phyloP scores from a whole-genome alignment of 164 flowering plant genomes.

The Aristolochia fimbriata region DNA sequence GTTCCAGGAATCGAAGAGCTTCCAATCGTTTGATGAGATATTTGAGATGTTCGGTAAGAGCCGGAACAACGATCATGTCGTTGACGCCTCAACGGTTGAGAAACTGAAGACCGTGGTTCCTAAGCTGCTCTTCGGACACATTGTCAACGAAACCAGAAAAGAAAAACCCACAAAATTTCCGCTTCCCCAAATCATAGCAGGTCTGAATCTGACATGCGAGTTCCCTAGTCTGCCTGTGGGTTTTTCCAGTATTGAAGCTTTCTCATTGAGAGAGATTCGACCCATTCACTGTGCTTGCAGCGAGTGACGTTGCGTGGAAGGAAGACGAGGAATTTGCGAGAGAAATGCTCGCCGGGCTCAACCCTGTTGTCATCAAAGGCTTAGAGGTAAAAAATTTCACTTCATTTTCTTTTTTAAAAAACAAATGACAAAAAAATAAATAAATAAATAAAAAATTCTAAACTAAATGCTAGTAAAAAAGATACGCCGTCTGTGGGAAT shows the following conservation, averaged over 20 bases:
- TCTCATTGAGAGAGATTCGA: too few species aligned
- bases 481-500: conserved; percentile 12
- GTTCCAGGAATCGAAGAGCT: conserved; percentile 13
- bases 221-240: too few species aligned
- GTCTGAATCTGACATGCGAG: conserved; percentile 15
- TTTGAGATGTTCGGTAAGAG: conserved; percentile 6
- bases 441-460: too few species aligned
- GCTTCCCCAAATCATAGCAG: conserved; percentile 63
- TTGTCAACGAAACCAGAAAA: conserved; percentile 34
- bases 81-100: conserved; percentile 15
- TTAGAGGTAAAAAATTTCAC: conserved; percentile 30
- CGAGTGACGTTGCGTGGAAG: conserved; percentile 60
- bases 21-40: conserved; percentile 14
- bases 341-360: conserved; percentile 82
- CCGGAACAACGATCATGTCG: neutral
- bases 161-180: conserved; percentile 40
- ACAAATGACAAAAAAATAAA: neutral
- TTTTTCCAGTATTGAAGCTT: too few species aligned
- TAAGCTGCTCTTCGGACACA: conserved; percentile 33
- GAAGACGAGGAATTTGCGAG: conserved; percentile 75
- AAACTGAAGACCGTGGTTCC: conserved; percentile 32
- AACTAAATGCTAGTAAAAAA: neutral
- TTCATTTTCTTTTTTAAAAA: neutral
- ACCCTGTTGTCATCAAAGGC: conserved; percentile 48
- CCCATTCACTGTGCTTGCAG: conserved; percentile 19